Conservation (phyloP, 345 rosid species). For the Rhodomyrtus tomentosa region DNA sequence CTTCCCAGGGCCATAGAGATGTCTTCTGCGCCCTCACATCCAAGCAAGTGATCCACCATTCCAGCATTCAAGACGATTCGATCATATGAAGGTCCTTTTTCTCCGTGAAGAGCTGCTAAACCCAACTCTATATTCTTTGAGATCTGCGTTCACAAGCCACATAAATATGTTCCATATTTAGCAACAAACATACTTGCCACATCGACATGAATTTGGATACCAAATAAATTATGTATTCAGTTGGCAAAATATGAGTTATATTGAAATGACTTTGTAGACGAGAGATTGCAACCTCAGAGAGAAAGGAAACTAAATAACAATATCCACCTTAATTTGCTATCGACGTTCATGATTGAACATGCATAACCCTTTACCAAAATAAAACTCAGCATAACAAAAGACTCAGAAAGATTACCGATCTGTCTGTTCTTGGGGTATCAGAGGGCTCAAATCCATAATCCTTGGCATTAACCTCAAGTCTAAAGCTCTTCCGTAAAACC, state of each 20-base stretch:
- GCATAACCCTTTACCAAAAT: not conserved
- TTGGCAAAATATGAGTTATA: not conserved
- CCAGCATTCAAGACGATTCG: constrained; percentile 83
- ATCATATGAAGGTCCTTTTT: constrained; percentile 86
- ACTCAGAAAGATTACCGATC: constrained; percentile 49
- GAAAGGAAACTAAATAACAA: not conserved
- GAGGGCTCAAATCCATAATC: constrained; percentile 82
- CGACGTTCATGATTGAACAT: not conserved
- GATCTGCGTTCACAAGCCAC: constrained; percentile 16
- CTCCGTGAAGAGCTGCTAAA: constrained; percentile 62
- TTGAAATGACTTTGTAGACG: not conserved
- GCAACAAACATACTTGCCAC: not conserved
- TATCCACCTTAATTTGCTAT: not conserved
- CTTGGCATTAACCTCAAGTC: constrained; percentile 72
- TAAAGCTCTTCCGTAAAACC: constrained; percentile 69
- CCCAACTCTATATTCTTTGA: constrained; percentile 86
- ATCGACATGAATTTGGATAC: not conserved
- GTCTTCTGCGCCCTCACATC: constrained; percentile 81
- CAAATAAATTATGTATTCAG: not conserved
- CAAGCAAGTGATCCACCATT: constrained; percentile 80
- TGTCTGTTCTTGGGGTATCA: constrained; percentile 84
- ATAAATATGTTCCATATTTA: not conserved
- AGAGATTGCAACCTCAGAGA: not conserved
- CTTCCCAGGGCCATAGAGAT: constrained; percentile 53
- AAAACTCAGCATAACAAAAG: not conserved